phyloP scores from a whole-genome alignment of 176 grass and related monocot species.

The Cenchrus americanus region DNA sequence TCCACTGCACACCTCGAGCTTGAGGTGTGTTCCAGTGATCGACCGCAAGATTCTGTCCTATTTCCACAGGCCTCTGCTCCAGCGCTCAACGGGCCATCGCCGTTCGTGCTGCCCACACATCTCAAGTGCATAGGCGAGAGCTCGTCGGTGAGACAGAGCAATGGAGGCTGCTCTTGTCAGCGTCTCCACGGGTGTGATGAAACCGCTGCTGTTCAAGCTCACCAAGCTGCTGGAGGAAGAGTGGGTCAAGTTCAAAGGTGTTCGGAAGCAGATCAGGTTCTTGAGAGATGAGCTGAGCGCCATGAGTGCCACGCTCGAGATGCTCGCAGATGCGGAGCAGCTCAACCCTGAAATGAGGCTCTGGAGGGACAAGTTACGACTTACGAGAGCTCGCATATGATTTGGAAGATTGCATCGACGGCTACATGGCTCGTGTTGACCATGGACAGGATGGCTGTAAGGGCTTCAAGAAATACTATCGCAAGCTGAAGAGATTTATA shows the following conservation, averaged over 20 bases:
- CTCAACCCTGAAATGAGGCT: background rate
- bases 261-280: background rate
- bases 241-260: background rate
- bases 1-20: no score
- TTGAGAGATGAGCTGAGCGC: background rate
- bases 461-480: background rate
- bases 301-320: background rate
- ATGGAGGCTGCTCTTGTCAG: background rate
- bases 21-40: no score
- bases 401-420: background rate
- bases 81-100: no score
- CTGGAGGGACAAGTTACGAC: conserved; percentile 14
- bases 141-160: no score
- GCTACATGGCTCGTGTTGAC: background rate
- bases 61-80: no score
- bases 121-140: no score
- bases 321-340: background rate
- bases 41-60: no score
- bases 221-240: conserved; percentile 26
- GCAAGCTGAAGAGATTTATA: background rate
- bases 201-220: conserved; percentile 25
- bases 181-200: conserved; percentile 8
- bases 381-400: conserved; percentile 13
- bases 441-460: no score
- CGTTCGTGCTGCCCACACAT: no score